phyloP scores from a whole-genome alignment of 106 monocot genomes.

The Apostasia shenzhenica region DNA sequence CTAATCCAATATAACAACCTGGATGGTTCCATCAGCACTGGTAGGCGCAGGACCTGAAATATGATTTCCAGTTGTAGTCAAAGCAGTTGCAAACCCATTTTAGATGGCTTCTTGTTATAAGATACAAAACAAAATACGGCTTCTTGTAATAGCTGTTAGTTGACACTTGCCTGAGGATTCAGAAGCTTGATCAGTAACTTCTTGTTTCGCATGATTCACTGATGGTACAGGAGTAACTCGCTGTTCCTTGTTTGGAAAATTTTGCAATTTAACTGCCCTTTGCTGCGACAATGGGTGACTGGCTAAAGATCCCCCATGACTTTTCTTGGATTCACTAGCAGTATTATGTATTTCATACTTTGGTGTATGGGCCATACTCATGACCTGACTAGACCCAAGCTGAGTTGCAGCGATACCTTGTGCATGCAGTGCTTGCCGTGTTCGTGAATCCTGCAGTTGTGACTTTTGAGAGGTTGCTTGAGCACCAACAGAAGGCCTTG shows the following conservation, averaged over 20 bases:
- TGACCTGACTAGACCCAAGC: slow-evolving; percentile 21
- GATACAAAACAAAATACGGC: slow-evolving; percentile 5
- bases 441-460: slow-evolving; percentile 33
- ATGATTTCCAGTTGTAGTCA: slow-evolving; percentile 15
- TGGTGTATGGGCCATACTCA: slow-evolving; percentile 20
- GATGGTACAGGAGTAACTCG: slow-evolving; percentile 20
- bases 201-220: slow-evolving; percentile 29
- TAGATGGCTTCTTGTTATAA: slow-evolving; percentile 31
- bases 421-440: slow-evolving; percentile 21
- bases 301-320: slow-evolving; percentile 25
- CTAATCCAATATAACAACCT: slow-evolving; percentile 18
- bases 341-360: slow-evolving; percentile 38
- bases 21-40: slow-evolving; percentile 15
- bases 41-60: slow-evolving; percentile 14
- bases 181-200: slow-evolving; percentile 23
- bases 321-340: slow-evolving; percentile 37
- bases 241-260: slow-evolving; percentile 33
- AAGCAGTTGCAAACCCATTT: slow-evolving; percentile 17
- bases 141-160: slow-evolving; percentile 6
- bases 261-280: slow-evolving; percentile 28
- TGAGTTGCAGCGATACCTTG: slow-evolving; percentile 40
- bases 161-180: slow-evolving; percentile 22
- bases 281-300: slow-evolving; percentile 20
- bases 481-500: slow-evolving; percentile 31
- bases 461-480: slow-evolving; percentile 24